phyloP scores from a whole-genome alignment of 371 early-diverging fungal species.

The Sporodiniella umbellata region DNA sequence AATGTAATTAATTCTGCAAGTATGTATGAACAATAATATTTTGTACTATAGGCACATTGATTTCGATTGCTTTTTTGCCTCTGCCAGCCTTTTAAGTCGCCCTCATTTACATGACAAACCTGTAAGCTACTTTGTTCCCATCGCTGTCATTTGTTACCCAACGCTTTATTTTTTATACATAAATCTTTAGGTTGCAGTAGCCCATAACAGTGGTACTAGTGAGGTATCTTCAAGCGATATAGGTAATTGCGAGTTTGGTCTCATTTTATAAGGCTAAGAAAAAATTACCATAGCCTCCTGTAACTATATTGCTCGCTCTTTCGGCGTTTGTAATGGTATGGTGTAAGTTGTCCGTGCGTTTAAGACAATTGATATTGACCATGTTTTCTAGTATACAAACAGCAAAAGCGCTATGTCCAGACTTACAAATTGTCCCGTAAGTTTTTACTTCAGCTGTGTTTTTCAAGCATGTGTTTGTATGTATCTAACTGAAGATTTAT shows the following conservation, averaged over 20 bases:
- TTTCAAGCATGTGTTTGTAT: no score
- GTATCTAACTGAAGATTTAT: no score
- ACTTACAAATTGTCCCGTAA: conserved; percentile 58
- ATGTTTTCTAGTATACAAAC: conserved; percentile 25
- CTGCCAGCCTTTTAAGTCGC: conserved; percentile 68
- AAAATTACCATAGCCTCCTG: conserved; percentile 53
- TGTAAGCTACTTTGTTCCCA: conserved; percentile 56
- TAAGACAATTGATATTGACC: background rate
- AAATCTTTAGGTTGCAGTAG: conserved; percentile 37
- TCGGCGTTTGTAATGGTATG: conserved; percentile 76
- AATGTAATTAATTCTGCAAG: no score
- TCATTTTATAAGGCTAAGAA: background rate
- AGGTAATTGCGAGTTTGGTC: no score
- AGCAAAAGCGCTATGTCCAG: conserved; percentile 64
- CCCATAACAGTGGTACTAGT: conserved; percentile 30
- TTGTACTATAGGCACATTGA: conserved; percentile 77
- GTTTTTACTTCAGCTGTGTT: background rate
- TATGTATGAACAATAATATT: background rate
- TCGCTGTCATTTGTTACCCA: no score
- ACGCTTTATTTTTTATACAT: conserved; percentile 17
- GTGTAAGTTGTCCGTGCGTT: conserved; percentile 24
- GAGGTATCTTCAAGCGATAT: conserved; percentile 41
- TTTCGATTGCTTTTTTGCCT: conserved; percentile 93
- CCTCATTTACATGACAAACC: conserved; percentile 65
- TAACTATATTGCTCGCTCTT: conserved; percentile 77